These are phyloP conservation scores for Monilinia laxa DNA, from an alignment of 2,329 filamentous ascomycete genomes.

Conservation along the genomic window DNA sequence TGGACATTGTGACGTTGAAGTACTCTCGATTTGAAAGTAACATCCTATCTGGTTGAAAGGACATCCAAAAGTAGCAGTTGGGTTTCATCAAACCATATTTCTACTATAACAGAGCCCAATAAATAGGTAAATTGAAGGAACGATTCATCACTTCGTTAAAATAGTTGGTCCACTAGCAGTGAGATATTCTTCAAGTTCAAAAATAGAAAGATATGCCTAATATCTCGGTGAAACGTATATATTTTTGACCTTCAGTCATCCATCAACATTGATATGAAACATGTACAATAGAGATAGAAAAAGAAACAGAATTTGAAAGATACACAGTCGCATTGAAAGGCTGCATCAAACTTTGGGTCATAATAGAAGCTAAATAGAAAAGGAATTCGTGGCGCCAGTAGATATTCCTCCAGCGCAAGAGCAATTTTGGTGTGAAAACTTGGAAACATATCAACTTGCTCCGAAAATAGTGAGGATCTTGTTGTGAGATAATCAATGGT, in stretches of 20 bases:
- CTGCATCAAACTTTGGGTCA: background rate
- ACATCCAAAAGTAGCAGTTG: background rate
- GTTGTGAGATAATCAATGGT: background rate
- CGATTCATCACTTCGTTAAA: background rate
- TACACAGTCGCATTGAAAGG: background rate
- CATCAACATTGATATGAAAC: background rate
- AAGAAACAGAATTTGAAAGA: background rate
- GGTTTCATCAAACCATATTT: background rate
- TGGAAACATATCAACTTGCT: constrained; percentile 15
- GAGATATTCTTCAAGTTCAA: background rate
- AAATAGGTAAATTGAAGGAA: background rate
- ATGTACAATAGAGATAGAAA: background rate
- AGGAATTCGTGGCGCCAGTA: background rate
- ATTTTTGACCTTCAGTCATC: background rate
- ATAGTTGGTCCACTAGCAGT: background rate
- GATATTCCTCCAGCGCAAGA: background rate
- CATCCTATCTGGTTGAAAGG: background rate
- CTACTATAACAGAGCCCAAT: background rate
- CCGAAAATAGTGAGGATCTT: background rate
- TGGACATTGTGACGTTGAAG: background rate
- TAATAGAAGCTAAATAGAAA: background rate
- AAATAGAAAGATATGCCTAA: background rate
- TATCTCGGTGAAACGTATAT: too few species aligned
- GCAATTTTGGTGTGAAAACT: background rate
- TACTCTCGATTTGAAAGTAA: background rate